Evolutionary conservation across 176 grass and related monocot genomes (phyloP).

Genomic region (Oryza glumipatula): DNA sequence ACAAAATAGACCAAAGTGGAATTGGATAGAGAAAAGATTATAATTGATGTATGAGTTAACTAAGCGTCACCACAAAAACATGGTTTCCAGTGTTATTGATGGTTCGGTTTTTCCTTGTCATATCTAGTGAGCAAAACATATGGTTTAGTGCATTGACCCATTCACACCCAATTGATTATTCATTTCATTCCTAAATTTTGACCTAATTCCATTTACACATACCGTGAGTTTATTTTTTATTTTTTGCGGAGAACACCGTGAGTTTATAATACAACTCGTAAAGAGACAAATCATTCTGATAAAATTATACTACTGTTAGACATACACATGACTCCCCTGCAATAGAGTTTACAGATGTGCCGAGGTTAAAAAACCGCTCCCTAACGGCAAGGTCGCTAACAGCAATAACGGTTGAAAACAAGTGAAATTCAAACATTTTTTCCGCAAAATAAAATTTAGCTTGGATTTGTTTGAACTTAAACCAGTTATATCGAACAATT

Average conservation of each 20-base stretch:
- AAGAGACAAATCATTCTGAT: not conserved
- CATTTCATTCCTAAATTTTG: not conserved
- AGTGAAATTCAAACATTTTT: not conserved
- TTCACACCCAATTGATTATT: not conserved
- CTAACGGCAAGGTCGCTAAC: too few species aligned
- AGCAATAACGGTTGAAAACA: not conserved
- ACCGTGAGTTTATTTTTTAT: not conserved
- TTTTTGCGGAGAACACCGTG: too few species aligned
- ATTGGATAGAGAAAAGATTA: too few species aligned
- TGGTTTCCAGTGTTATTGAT: too few species aligned
- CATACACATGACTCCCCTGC: too few species aligned
- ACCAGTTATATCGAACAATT: not conserved
- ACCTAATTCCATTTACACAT: accelerated
- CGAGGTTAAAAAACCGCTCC: not conserved
- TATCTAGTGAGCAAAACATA: not conserved
- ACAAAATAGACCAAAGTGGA: too few species aligned
- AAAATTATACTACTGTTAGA: not conserved
- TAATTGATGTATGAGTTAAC: not conserved
- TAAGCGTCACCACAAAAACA: not conserved
- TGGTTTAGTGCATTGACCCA: not conserved
- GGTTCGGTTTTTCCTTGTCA: not conserved
- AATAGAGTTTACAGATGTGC: too few species aligned
- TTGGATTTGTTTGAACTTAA: not conserved
- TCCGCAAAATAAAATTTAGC: not conserved
- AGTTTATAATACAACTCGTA: not conserved